Base-by-base conservation (phyloP, 192 early-diverging fungal genomes). In the Backusella circina region DNA sequence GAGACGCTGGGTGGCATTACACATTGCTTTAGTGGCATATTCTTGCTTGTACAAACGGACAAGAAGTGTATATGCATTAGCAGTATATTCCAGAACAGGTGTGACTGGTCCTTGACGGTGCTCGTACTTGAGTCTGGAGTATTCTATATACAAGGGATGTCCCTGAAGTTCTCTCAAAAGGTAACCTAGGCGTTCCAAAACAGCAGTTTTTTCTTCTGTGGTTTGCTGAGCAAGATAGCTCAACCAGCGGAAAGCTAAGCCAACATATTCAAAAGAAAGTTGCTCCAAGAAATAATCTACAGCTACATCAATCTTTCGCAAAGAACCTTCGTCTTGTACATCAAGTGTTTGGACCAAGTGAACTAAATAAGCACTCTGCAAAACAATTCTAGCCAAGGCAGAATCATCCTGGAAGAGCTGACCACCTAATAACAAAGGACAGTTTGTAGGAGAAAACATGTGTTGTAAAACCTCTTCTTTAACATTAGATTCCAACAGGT, bases 291-390 rank as follows among this genome's bases (percentile, higher is more conserved):
- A 88, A 73, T 85, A 86, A 3, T 85, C 77, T 44, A 57, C 75
- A 16, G 85, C 83, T 28, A 83, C 70, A 7, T 76, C 71, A 21
- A 88, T 68, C 15, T 65, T 38, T 36, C 41, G 69, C 28, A 73
- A 33, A 30, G 21, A 28, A 37, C 39, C 36, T 32, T 67, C 26
- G 67, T 69, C 50, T 9, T 72, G 76, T 18, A 79, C 39, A 30
- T 72, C 72, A 73, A 76, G 70, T 51, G 74, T 64, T 1, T 84
- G 74, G 4, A 88, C 54, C 6, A 88, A 38, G 32, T 84, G 74
- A 69, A 87, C 79, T 0, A 91, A 41, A 41, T 87, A 86, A 7
- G 90, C 85, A 41, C 88, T 86, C 67, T 90, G 87, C 23, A 88
- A 57, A 5, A 84, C 75, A 7, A 91, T 74, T 0, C 76, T 86